Conservation (phyloP, 2,329 filamentous ascomycete species). For the Epichloe typhina region DNA sequence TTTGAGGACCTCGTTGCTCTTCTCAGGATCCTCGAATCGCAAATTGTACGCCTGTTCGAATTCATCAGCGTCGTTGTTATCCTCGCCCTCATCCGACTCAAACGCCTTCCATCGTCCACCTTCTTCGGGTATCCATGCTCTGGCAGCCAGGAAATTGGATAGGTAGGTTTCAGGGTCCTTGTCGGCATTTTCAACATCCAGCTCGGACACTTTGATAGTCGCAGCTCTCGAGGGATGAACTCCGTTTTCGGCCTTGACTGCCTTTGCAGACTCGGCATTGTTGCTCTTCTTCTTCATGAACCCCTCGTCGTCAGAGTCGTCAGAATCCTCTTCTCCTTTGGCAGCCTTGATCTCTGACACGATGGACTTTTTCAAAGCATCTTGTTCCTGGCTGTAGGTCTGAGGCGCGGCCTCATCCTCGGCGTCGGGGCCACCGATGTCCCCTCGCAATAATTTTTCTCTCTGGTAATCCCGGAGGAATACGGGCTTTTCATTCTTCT, state of each 20-base stretch:
- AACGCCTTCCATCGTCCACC: conserved; percentile 63
- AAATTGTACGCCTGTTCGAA: conserved; percentile 93
- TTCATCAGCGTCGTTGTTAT: conserved; percentile 64
- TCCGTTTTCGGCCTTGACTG: conserved; percentile 24
- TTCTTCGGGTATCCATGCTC: conserved; percentile 71
- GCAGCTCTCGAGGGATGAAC: conserved; percentile 43
- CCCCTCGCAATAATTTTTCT: conserved; percentile 69
- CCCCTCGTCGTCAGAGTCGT: conserved; percentile 48
- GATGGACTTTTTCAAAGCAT: conserved; percentile 63
- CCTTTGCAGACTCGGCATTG: conserved; percentile 25
- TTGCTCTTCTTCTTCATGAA: conserved; percentile 55
- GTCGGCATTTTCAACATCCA: conserved; percentile 63
- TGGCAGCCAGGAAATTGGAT: conserved; percentile 88
- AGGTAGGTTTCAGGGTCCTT: conserved; percentile 84
- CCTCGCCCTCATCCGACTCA: conserved; percentile 87
- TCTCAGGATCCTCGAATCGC: conserved; percentile 83
- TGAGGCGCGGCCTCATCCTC: conserved; percentile 44
- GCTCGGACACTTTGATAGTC: conserved; percentile 35
- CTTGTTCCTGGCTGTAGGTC: conserved; percentile 84
- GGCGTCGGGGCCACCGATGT: conserved; percentile 44
- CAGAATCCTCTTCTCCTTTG: conserved; percentile 28
- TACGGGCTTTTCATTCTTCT: conserved; percentile 70
- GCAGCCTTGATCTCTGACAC: conserved; percentile 68
- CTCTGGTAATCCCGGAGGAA: conserved; percentile 84
- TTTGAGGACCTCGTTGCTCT: conserved; percentile 74